A percentile compares a stretch with the other conserved stretches of the same genome.
Conservation (phyloP, 2,329 filamentous ascomycete genomes). For the Seiridium cupressi region DNA sequence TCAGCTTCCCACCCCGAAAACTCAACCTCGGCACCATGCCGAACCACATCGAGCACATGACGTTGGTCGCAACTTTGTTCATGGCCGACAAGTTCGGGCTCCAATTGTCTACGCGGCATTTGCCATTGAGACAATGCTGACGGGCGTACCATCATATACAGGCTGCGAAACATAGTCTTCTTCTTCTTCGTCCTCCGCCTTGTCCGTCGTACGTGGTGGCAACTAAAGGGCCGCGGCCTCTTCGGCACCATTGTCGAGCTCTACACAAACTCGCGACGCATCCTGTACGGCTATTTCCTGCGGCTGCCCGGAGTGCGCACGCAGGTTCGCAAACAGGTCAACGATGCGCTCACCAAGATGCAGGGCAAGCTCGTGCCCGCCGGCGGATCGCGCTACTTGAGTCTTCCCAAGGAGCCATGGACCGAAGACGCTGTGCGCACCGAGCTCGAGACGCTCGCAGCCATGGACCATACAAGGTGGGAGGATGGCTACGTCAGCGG, state of each 20-base stretch:
- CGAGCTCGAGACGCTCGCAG: constrained; percentile 76
- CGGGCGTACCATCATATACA: not conserved
- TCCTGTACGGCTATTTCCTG: constrained; percentile 82
- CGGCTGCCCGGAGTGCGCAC: constrained; percentile 81
- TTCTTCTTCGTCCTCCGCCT: constrained; percentile 84
- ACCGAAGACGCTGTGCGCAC: constrained; percentile 72
- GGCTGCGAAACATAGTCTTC: constrained; percentile 84
- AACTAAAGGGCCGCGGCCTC: constrained; percentile 84
- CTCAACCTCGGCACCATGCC: not conserved
- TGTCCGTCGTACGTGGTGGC: constrained; percentile 75
- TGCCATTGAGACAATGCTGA: too few relatives aligned
- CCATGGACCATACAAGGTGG: constrained; percentile 93
- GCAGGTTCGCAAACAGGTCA: constrained; percentile 82
- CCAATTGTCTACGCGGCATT: too few relatives aligned
- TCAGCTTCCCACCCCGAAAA: constrained; percentile 16
- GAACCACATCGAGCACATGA: too few relatives aligned
- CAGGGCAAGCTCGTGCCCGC: constrained; percentile 79
- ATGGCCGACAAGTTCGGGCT: not conserved
- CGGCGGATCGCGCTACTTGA: constrained; percentile 69
- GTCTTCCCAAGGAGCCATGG: constrained; percentile 82
- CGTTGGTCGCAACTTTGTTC: too few relatives aligned
- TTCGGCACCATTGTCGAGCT: constrained; percentile 74
- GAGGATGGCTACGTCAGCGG: constrained; percentile 94
- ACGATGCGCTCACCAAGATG: constrained; percentile 75
- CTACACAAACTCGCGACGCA: constrained; percentile 69